phyloP scores from a whole-genome alignment of 352 stramenopile species.

The Pythium oligandrum region DNA sequence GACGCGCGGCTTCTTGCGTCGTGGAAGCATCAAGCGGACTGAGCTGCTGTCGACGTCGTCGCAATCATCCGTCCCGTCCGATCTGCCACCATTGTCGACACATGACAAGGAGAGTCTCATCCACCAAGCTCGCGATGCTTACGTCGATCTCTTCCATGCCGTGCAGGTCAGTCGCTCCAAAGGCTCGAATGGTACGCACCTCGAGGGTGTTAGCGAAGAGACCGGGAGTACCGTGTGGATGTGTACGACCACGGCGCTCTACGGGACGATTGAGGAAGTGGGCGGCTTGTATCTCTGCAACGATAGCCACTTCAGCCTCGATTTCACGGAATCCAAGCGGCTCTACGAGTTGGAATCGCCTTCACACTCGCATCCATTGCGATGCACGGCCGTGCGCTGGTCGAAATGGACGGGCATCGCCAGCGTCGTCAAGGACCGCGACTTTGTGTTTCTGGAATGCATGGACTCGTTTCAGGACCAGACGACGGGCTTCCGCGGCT shows the following conservation, averaged over 20 bases:
- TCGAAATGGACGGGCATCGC: slow-evolving; percentile 57
- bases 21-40: too few relatives aligned
- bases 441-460: slow-evolving; percentile 63
- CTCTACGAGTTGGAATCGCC: slow-evolving; percentile 48
- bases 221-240: slow-evolving; percentile 44
- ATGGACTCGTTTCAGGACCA: slow-evolving; percentile 63
- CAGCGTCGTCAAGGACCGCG: slow-evolving; percentile 48
- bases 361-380: slow-evolving; percentile 36
- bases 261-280: slow-evolving; percentile 56
- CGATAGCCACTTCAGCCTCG: slow-evolving; percentile 62
- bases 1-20: too few relatives aligned
- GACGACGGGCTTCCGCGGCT: slow-evolving; percentile 36
- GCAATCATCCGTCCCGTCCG: slow-evolving; percentile 4
- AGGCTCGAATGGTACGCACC: slow-evolving; percentile 18
- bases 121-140: slow-evolving; percentile 15
- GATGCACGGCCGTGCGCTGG: slow-evolving; percentile 52
- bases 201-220: slow-evolving; percentile 20
- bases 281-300: slow-evolving; percentile 58
- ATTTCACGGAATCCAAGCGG: slow-evolving; percentile 64
- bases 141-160: slow-evolving; percentile 19
- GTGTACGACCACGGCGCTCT: slow-evolving; percentile 51
- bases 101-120: slow-evolving; percentile 9
- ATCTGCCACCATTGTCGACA: slow-evolving; percentile 10
- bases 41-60: too few relatives aligned
- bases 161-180: slow-evolving; percentile 21